Conservation (phyloP, 345 rosid species). For the Streptanthus diversifolius region DNA sequence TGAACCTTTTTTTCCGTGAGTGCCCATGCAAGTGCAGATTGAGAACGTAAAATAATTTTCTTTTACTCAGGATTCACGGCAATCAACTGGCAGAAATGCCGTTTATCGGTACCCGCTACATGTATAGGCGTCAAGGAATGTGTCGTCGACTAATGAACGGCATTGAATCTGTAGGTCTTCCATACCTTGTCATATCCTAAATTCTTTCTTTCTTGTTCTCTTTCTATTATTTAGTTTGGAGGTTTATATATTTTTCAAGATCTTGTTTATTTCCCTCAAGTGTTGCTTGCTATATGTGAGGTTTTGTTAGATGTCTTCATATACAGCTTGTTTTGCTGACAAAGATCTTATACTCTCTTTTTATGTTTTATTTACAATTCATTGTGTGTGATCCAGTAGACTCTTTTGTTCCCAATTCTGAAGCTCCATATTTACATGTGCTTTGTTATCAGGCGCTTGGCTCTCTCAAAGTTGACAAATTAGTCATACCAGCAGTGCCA, state of each 20-base stretch:
- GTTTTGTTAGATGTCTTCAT: background rate
- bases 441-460: conserved; percentile 56
- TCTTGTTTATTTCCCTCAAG: background rate
- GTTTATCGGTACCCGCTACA: conserved; percentile 83
- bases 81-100: conserved; percentile 94
- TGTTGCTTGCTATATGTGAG: conserved; percentile 4
- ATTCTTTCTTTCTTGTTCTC: background rate
- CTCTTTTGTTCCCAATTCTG: background rate
- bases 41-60: background rate
- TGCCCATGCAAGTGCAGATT: background rate
- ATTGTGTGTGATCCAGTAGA: background rate
- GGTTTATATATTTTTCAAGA: background rate
- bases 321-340: background rate
- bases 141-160: conserved; percentile 82
- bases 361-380: background rate
- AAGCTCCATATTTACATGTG: conserved; percentile 1
- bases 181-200: background rate
- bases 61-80: conserved; percentile 69
- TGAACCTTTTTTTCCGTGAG: background rate
- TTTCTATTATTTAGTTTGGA: background rate
- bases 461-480: conserved; percentile 64
- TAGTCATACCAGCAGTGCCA: conserved; percentile 91
- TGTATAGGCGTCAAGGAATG: conserved; percentile 93
- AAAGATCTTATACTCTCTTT: background rate
- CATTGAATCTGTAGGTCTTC: conserved; percentile 70